These are phyloP conservation scores for Candida silvicultrix DNA, from an alignment of 805 yeast genomes.

Conservation along the genomic window DNA sequence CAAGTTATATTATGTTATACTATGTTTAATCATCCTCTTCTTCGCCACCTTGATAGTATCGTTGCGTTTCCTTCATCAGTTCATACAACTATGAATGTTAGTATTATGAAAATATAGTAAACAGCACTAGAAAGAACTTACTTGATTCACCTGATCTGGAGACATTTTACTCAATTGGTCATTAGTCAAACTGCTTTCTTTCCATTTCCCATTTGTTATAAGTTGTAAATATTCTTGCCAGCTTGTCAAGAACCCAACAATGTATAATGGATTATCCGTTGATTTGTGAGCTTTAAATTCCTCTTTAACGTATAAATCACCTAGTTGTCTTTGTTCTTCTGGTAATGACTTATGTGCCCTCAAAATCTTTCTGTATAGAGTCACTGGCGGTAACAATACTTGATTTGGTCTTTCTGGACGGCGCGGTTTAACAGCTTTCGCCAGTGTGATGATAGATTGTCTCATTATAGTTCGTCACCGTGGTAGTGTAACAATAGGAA, in stretches of 20 bases:
- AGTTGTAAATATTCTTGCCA: constrained; percentile 83
- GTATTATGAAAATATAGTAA: too few relatives aligned
- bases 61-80: constrained; percentile 63
- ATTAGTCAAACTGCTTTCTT: constrained; percentile 52
- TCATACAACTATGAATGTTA: constrained; percentile 41
- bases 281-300: constrained; percentile 83
- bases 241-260: constrained; percentile 85
- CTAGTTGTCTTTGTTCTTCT: constrained; percentile 63
- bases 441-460: constrained; percentile 8
- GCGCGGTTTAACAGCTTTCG: constrained; percentile 7
- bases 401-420: constrained; percentile 14
- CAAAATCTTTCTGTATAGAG: constrained; percentile 70
- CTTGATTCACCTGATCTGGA: constrained; percentile 82
- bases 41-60: constrained; percentile 12
- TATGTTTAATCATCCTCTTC: constrained; percentile 1
- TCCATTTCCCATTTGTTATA: constrained; percentile 60
- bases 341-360: constrained; percentile 76
- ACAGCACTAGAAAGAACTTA: too few relatives aligned
- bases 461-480: constrained; percentile 6
- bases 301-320: constrained; percentile 82
- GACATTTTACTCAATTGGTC: constrained; percentile 74
- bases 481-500: too few relatives aligned
- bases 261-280: constrained; percentile 85
- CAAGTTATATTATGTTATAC: not conserved
- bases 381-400: constrained; percentile 78